Conservation (phyloP, 805 yeast species). For the Danielia oregonensis region DNA sequence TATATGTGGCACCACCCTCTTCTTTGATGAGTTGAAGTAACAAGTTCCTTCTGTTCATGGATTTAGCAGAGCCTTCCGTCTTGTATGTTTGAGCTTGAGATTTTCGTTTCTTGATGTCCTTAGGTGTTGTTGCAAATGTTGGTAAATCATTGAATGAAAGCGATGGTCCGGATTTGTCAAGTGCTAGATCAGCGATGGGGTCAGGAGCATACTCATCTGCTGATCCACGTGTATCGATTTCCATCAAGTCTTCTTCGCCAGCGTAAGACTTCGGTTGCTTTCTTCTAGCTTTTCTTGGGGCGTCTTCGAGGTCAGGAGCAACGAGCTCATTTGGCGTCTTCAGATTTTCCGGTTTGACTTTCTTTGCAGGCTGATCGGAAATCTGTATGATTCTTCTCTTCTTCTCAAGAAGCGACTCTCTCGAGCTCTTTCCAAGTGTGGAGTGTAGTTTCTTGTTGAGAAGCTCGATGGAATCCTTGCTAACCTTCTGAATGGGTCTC, state of each 20-base stretch:
- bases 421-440: constrained; percentile 25
- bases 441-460: constrained; percentile 16
- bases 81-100: constrained; percentile 1
- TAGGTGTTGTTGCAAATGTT: constrained; percentile 5
- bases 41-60: constrained; percentile 25
- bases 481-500: constrained; percentile 1
- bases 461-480: constrained; percentile 9
- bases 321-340: not conserved
- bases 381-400: constrained; percentile 9
- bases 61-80: constrained; percentile 23
- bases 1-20: constrained; percentile 37
- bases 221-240: not conserved
- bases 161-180: not conserved
- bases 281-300: not conserved
- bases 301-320: not conserved
- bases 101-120: not conserved
- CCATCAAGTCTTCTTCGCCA: not conserved
- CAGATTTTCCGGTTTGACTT: not conserved
- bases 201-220: constrained; percentile 1
- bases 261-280: not conserved
- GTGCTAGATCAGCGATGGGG: not conserved
- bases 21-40: constrained; percentile 28
- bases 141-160: constrained; percentile 10
- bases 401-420: constrained; percentile 19
- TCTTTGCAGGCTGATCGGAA: constrained; percentile 1